Evolutionary conservation across 2,329 filamentous ascomycete genomes (phyloP), one percentile per base, ranked within the genome.

Genomic region (Penicillium sp.): DNA sequence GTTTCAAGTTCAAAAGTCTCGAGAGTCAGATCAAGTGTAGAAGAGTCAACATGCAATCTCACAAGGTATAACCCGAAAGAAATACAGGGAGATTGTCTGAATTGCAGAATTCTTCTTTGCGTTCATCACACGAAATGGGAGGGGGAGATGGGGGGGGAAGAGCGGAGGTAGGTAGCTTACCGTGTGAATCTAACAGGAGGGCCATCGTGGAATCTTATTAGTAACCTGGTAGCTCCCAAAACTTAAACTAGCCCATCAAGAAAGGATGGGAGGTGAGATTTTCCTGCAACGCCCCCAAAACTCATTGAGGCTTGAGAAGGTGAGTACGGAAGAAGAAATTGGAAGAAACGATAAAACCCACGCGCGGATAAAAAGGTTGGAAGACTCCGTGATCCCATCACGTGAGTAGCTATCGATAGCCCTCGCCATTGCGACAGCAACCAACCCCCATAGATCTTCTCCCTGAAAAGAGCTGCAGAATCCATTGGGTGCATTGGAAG

Each of bases 21-120:
- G 33, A 28, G 47, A 47, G 47, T 72, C 70, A 72, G 70, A 66
- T 72, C 70, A 72, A 72, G 70, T 72, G 70, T 72, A 72, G 69
- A 68, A 65, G 52, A 58, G 67, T 72, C 70, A 66, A 71, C 70
- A 72, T 51, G 46, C 69, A 71, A 67, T 67, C 68, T 69, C 69
- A 66, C 69, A 60, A 52, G 33, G 47, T 41, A 44, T 39, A 39
- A n/a, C 51, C 46, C 42, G 46, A 49, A 47, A 50, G 48, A 35
- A 48, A 47, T 39, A 43, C 43, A 52, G 51, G 68, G 68, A 68
- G 68, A 66, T 59, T 71, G 68, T 72, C 68, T 46, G 69, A 53
- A 71, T 72, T 72, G 70, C 69, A 72, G 69, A 72, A 72, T 66
- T 72, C 70, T 68, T 68, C 57, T 59, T 57, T 55, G 34, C 52